A percentile compares a stretch with the other conserved stretches of the same genome.
phyloP scores from a whole-genome alignment of 2,329 filamentous ascomycete species.

The Cladosporium phlei region DNA sequence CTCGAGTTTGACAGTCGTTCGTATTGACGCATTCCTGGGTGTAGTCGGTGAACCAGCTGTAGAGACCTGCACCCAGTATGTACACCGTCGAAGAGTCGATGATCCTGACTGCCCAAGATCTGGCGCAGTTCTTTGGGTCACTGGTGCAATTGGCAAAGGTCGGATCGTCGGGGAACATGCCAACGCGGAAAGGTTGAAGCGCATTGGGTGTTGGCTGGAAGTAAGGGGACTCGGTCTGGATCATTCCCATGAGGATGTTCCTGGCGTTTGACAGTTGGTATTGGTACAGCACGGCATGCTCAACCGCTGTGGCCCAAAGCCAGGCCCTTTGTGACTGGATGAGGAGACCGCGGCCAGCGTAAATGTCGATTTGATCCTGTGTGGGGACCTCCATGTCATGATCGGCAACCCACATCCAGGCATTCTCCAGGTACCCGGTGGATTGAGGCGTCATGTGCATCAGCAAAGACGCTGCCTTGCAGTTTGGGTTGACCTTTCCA shows the following conservation, averaged over 20 bases:
- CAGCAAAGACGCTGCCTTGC: conserved; percentile 27
- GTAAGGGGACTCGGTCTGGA: conserved; percentile 70
- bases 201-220: conserved; percentile 79
- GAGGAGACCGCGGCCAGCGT: conserved; percentile 81
- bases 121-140: no score
- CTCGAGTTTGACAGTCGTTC: no score
- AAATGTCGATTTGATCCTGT: conserved; percentile 85
- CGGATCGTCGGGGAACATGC: background rate
- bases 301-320: conserved; percentile 63
- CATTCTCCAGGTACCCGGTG: conserved; percentile 75
- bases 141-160: no score
- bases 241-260: conserved; percentile 71
- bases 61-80: no score
- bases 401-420: conserved; percentile 88
- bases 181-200: conserved; percentile 55
- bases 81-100: no score
- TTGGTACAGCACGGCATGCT: conserved; percentile 62
- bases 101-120: no score
- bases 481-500: conserved; percentile 22
- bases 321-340: conserved; percentile 64
- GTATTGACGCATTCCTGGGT: no score
- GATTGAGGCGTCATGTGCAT: conserved; percentile 46
- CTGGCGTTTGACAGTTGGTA: conserved; percentile 75
- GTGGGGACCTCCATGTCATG: conserved; percentile 79
- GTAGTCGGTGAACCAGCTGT: no score